phyloP scores from a whole-genome alignment of 1,284 basidiomycete species.

The Ceratobasidium sp. region DNA sequence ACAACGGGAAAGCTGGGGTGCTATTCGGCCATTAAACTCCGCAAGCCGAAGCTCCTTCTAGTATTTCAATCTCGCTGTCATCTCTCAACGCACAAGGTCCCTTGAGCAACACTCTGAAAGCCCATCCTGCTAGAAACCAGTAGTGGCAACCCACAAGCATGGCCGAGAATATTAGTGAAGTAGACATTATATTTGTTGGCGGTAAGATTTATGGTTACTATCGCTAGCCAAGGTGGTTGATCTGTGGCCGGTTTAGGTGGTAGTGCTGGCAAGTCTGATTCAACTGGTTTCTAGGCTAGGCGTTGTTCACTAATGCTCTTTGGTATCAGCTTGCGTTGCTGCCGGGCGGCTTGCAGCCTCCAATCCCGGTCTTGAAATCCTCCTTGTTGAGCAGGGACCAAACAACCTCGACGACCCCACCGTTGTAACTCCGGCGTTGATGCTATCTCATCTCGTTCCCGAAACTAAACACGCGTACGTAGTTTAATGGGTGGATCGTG shows the following conservation, averaged over 20 bases:
- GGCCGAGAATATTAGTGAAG: neutral
- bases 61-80: too few species aligned
- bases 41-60: too few species aligned
- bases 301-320: neutral
- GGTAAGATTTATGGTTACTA: neutral
- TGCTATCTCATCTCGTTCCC: neutral
- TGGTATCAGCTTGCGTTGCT: slow-evolving; percentile 1
- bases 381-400: slow-evolving; percentile 10
- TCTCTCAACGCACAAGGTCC: too few species aligned
- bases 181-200: slow-evolving; percentile 27
- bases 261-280: slow-evolving; percentile 1
- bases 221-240: too few species aligned
- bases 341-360: neutral
- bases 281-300: neutral
- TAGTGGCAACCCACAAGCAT: too few species aligned
- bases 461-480: slow-evolving; percentile 6
- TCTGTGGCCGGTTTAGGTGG: neutral
- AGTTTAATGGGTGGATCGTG: too few species aligned
- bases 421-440: neutral
- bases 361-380: slow-evolving; percentile 3
- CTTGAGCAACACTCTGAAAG: too few species aligned
- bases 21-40: too few species aligned
- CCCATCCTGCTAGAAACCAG: too few species aligned
- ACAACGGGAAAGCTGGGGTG: too few species aligned
- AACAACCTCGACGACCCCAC: slow-evolving; percentile 2